Conservation (phyloP, 2,329 filamentous ascomycete genomes). For the Teratosphaeria epicoccoides region DNA sequence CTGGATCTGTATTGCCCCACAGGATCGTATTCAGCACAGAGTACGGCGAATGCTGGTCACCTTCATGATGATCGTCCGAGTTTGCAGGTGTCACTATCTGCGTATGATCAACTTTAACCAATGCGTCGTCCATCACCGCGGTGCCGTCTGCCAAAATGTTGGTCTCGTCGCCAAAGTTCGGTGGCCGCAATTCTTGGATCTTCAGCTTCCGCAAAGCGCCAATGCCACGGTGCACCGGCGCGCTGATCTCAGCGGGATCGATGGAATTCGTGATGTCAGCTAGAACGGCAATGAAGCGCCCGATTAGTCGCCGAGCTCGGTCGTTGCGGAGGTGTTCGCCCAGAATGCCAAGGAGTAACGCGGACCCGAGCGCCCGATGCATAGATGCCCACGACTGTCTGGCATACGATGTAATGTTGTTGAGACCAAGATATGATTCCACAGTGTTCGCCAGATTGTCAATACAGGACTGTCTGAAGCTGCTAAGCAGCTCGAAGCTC, state of each 20-base stretch:
- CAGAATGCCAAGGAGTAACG: constrained; percentile 29
- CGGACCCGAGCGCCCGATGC: constrained; percentile 32
- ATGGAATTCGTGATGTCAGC: constrained; percentile 37
- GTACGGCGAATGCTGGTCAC: constrained; percentile 35
- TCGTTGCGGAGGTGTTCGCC: constrained; percentile 38
- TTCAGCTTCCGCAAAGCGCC: constrained; percentile 35
- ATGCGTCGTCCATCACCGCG: constrained; percentile 1
- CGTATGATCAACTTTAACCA: constrained; percentile 15
- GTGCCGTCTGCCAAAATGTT: constrained; percentile 6
- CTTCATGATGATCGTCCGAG: constrained; percentile 18
- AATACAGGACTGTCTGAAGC: constrained; percentile 45
- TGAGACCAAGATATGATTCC: constrained; percentile 50
- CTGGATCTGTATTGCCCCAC: constrained; percentile 11
- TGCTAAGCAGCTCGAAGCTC: constrained; percentile 33
- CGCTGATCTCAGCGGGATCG: constrained; percentile 37
- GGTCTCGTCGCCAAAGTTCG: neutral
- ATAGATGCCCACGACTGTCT: constrained; percentile 27
- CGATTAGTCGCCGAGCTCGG: constrained; percentile 35
- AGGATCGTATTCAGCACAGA: constrained; percentile 40
- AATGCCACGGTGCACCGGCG: constrained; percentile 38
- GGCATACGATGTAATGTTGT: constrained; percentile 36
- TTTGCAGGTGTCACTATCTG: constrained; percentile 19
- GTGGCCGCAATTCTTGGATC: constrained; percentile 10
- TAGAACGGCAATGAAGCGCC: constrained; percentile 37
- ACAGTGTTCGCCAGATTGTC: constrained; percentile 46